A percentile compares a stretch with the other conserved stretches of the same genome.
phyloP scores from a whole-genome alignment of 306 rosid genomes.

The Quercus cerris region DNA sequence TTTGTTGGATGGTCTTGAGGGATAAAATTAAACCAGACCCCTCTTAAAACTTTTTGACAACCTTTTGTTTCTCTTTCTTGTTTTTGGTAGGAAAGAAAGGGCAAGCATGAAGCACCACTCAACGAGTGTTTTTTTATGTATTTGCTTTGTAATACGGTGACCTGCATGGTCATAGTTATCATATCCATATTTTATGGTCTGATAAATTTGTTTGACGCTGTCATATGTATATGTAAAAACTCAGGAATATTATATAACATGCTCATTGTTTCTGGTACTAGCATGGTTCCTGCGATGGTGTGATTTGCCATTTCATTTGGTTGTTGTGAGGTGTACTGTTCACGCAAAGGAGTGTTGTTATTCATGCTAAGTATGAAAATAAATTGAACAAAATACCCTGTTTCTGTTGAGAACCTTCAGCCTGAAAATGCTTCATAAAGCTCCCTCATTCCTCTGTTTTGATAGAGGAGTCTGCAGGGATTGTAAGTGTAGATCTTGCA shows the following conservation, averaged over 20 bases:
- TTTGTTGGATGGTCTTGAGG: constrained; percentile 22
- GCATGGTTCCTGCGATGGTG: not conserved
- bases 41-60: not conserved
- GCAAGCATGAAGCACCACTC: constrained; percentile 9
- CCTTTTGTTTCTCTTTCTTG: not conserved
- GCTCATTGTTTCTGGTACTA: not conserved
- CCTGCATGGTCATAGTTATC: constrained; percentile 2
- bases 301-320: not conserved
- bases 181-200: not conserved
- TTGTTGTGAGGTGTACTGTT: not conserved
- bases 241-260: not conserved
- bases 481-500: no score
- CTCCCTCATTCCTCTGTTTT: no score
- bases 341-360: no score
- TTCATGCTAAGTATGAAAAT: no score
- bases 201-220: not conserved
- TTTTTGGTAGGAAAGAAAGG: constrained; percentile 13
- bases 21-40: constrained; percentile 14
- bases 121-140: constrained; percentile 6
- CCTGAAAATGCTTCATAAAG: no score
- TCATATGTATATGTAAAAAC: not conserved
- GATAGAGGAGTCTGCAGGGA: no score
- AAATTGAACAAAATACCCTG: no score
- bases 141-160: constrained; percentile 21
- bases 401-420: no score